Evolutionary conservation across 139 green algal genomes (phyloP).

Genomic region (Chlamydomonas asymmetrica): DNA sequence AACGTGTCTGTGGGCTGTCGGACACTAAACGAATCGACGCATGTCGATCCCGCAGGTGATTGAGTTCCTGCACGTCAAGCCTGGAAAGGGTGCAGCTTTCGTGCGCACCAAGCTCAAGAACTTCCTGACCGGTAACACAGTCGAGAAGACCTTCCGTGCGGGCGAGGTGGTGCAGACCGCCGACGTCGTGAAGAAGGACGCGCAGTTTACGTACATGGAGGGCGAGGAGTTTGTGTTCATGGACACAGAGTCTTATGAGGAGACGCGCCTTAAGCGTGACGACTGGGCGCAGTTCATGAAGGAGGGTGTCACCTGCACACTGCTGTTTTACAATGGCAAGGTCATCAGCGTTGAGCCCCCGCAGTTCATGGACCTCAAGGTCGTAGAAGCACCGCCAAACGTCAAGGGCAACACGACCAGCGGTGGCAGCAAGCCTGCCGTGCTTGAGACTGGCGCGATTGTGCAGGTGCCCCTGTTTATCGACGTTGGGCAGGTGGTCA

Average conservation of each 20-base stretch:
- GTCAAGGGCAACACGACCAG: conserved; percentile 90
- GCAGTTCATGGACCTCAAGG: conserved; percentile 78
- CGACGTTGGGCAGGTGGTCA: conserved; percentile 75
- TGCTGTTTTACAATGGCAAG: conserved; percentile 91
- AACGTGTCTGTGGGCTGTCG: background rate
- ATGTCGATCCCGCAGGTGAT: conserved; percentile 20
- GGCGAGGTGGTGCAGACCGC: conserved; percentile 84
- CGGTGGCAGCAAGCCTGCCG: conserved; percentile 88
- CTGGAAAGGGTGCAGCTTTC: conserved; percentile 97
- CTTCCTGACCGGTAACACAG: conserved; percentile 84
- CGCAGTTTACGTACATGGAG: conserved; percentile 83
- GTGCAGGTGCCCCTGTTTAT: conserved; percentile 45
- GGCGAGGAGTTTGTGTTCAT: conserved; percentile 90
- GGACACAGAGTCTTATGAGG: conserved; percentile 92
- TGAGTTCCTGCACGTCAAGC: conserved; percentile 99
- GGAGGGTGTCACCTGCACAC: conserved; percentile 61
- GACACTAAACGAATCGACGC: background rate
- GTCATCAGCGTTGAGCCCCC: conserved; percentile 90
- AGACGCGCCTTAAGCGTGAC: conserved; percentile 81
- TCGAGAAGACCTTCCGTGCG: conserved; percentile 96
- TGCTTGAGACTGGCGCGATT: conserved; percentile 82
- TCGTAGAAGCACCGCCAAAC: conserved; percentile 80
- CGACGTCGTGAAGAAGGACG: conserved; percentile 73
- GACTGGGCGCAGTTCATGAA: conserved; percentile 93
- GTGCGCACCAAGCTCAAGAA: conserved; percentile 98